Evolutionary conservation across 169 alveolate species (phyloP).

Genomic region (Plasmodium chabaudi): DNA sequence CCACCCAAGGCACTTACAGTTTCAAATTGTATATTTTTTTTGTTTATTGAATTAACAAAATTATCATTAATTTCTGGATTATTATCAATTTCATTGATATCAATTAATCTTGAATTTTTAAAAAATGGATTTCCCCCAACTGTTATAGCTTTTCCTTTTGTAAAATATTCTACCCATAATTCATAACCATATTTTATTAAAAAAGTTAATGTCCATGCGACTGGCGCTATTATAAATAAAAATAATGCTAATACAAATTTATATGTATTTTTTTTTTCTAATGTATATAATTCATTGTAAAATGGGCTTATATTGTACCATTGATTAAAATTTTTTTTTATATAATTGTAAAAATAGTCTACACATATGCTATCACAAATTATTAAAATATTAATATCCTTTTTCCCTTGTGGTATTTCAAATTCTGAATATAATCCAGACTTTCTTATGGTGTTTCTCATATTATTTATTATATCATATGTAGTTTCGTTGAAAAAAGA

Average conservation of each 20-base stretch:
- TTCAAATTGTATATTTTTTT: constrained; percentile 30
- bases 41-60: constrained; percentile 12
- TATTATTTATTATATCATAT: constrained; percentile 56
- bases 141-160: constrained; percentile 73
- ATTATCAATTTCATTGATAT: constrained; percentile 12
- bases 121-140: constrained; percentile 72
- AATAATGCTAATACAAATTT: constrained; percentile 55
- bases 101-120: constrained; percentile 50
- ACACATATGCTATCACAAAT: constrained; percentile 75
- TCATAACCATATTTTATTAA: constrained; percentile 38
- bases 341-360: constrained; percentile 57
- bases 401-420: constrained; percentile 41
- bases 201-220: constrained; percentile 63
- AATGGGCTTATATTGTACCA: constrained; percentile 56
- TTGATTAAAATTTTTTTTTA: constrained; percentile 23
- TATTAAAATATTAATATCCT: constrained; percentile 53
- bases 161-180: constrained; percentile 69
- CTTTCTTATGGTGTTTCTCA: constrained; percentile 39
- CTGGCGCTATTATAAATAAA: constrained; percentile 65
- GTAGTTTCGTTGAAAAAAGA: constrained; percentile 74
- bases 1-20: constrained; percentile 69
- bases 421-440: constrained; percentile 55
- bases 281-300: constrained; percentile 53
- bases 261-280: constrained; percentile 67
- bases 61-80: constrained; percentile 14